Conservation (phyloP, 768 basidiomycete species). For the Crucibulum laeve region DNA sequence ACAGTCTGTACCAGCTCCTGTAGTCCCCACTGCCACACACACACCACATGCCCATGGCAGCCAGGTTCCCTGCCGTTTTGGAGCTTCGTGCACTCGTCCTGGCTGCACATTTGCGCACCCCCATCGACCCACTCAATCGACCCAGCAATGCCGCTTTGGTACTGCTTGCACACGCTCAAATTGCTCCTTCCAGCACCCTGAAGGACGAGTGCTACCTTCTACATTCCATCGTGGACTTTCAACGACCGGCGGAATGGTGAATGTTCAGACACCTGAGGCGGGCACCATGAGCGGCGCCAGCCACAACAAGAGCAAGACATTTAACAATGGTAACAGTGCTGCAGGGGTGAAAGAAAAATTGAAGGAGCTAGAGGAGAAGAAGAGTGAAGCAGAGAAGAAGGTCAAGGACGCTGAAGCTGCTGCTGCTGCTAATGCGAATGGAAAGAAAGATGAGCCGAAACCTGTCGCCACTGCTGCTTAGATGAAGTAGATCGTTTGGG, state of each 20-base stretch:
- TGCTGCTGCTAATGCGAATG: conserved; percentile 53
- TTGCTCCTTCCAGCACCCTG: conserved; percentile 91
- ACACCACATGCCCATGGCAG: conserved; percentile 21
- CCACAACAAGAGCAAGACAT: conserved; percentile 66
- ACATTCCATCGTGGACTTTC: conserved; percentile 78
- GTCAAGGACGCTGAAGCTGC: conserved; percentile 62
- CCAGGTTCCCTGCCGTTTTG: conserved; percentile 60
- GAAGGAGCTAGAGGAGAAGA: conserved; percentile 65
- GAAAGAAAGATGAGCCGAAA: conserved; percentile 58
- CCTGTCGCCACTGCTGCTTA: conserved; percentile 42
- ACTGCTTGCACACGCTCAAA: conserved; percentile 78
- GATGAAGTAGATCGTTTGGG: not conserved
- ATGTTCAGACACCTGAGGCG: conserved; percentile 55
- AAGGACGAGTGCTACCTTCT: conserved; percentile 74
- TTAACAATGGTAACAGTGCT: conserved; percentile 46
- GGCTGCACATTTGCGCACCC: conserved; percentile 71
- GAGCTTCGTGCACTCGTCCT: conserved; percentile 63
- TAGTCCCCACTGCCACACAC: conserved; percentile 23
- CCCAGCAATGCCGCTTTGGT: conserved; percentile 73
- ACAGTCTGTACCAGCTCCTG: conserved; percentile 30
- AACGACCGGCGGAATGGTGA: conserved; percentile 56
- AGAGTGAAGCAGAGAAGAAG: conserved; percentile 57
- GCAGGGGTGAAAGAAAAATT: conserved; percentile 45
- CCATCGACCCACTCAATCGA: conserved; percentile 23
- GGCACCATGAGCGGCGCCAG: conserved; percentile 64